A percentile compares a stretch with the other conserved stretches of the same genome.
Evolutionary conservation across 768 basidiomycete genomes (phyloP).

Genomic region (Porphyrellus cyaneotinctus): DNA sequence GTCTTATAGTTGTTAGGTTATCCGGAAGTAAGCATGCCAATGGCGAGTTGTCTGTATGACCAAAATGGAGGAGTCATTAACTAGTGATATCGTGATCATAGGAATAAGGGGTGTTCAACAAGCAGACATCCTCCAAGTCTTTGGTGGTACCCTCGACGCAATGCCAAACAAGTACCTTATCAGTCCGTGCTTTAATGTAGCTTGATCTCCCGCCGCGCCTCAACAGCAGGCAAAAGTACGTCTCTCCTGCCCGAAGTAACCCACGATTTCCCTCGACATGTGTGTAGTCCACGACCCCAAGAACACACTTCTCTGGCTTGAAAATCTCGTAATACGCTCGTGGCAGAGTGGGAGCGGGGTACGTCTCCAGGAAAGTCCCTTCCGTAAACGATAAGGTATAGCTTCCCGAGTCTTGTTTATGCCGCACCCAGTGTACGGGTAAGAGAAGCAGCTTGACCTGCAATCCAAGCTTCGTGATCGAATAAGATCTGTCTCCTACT

Average conservation of each 20-base stretch:
- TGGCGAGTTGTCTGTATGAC: neutral
- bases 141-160: slow-evolving; percentile 7
- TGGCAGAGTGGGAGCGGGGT: slow-evolving; percentile 7
- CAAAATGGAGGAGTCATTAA: neutral
- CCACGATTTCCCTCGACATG: slow-evolving; percentile 6
- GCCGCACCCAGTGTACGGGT: slow-evolving; percentile 6
- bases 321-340: slow-evolving; percentile 15
- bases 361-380: slow-evolving; percentile 8
- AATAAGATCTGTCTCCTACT: slow-evolving; percentile 14
- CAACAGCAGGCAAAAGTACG: slow-evolving; percentile 11
- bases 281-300: slow-evolving; percentile 15
- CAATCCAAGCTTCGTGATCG: slow-evolving; percentile 13
- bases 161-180: slow-evolving; percentile 11
- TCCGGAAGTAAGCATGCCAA: too few relatives aligned
- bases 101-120: slow-evolving; percentile 2
- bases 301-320: slow-evolving; percentile 14
- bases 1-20: neutral
- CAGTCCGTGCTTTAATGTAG: slow-evolving; percentile 17
- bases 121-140: slow-evolving; percentile 3
- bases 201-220: slow-evolving; percentile 1
- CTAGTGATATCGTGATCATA: neutral
- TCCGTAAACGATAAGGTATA: slow-evolving; percentile 15
- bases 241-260: slow-evolving; percentile 7
- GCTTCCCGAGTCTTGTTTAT: neutral
- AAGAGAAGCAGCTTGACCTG: slow-evolving; percentile 10